These are phyloP conservation scores for Coniochaeta pulveracea DNA, from an alignment of 2,329 filamentous ascomycete species.

Conservation along the genomic window DNA sequence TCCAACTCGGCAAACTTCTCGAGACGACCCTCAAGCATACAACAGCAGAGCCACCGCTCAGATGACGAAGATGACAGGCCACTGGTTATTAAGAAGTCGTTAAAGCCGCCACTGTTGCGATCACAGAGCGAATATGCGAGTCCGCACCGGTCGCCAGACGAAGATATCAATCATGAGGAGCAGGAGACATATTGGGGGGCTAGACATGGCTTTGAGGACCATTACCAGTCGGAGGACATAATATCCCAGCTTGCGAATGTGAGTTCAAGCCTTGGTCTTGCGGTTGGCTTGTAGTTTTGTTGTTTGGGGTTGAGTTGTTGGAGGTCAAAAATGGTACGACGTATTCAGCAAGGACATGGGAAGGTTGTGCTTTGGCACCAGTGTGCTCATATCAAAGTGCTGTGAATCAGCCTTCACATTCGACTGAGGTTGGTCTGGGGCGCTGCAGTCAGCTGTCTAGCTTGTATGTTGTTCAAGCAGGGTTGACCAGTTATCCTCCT, in stretches of 20 bases:
- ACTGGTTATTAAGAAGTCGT: constrained; percentile 25
- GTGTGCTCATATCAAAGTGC: no score
- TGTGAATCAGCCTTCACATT: no score
- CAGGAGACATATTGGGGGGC: constrained; percentile 45
- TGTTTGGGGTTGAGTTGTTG: background rate
- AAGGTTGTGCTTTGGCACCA: no score
- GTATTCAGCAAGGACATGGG: no score
- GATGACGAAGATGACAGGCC: constrained; percentile 11
- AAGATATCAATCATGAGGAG: constrained; percentile 30
- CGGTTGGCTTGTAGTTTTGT: background rate
- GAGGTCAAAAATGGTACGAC: no score
- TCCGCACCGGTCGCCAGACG: constrained; percentile 16
- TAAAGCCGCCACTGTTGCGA: constrained; percentile 39
- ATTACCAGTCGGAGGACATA: constrained; percentile 84
- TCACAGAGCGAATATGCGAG: constrained; percentile 45
- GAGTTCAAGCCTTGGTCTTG: no score
- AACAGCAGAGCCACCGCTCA: background rate
- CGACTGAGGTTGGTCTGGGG: no score
- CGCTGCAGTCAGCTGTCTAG: no score
- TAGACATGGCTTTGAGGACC: constrained; percentile 85
- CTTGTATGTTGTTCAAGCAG: no score
- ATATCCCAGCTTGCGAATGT: constrained; percentile 74
- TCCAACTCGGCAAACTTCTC: constrained; percentile 5
- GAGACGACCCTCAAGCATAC: constrained; percentile 29
- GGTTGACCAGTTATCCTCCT: no score